Evolutionary conservation across 768 basidiomycete genomes (phyloP).

Genomic region (Zangia roseola): DNA sequence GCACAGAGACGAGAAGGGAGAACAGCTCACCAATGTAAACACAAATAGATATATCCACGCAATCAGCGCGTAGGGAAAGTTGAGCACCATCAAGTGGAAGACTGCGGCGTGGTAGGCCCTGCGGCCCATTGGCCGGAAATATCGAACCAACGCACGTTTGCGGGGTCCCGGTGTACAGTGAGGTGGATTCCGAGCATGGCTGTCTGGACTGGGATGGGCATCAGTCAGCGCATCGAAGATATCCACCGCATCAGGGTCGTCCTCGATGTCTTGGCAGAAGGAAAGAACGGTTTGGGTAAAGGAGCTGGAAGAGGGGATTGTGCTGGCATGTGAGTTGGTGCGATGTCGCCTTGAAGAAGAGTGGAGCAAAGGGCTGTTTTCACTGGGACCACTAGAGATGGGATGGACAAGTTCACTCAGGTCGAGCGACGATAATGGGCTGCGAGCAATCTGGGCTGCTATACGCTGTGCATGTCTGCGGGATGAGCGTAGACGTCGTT

Average conservation of each 20-base stretch:
- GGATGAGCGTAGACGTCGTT: constrained; percentile 38
- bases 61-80: constrained; percentile 76
- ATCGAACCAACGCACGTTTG: constrained; percentile 45
- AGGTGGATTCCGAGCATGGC: background rate
- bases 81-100: constrained; percentile 68
- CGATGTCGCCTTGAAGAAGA: constrained; percentile 42
- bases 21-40: constrained; percentile 68
- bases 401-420: constrained; percentile 30
- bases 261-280: constrained; percentile 57
- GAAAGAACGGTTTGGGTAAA: constrained; percentile 69
- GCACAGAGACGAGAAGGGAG: background rate
- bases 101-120: constrained; percentile 62
- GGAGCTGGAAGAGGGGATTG: constrained; percentile 44
- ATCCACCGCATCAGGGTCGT: constrained; percentile 41
- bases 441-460: constrained; percentile 29
- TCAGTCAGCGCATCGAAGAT: constrained; percentile 19
- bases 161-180: background rate
- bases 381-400: constrained; percentile 35
- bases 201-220: constrained; percentile 23
- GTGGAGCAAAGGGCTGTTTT: constrained; percentile 49
- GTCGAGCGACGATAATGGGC: constrained; percentile 34
- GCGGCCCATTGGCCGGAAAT: constrained; percentile 61
- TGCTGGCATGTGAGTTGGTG: constrained; percentile 58
- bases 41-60: constrained; percentile 82
- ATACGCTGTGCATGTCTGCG: constrained; percentile 32